Percentiles rank a stretch among this genome's conserved stretches.
phyloP scores from a whole-genome alignment of 2,329 filamentous ascomycete species.

The Colletotrichum coccodes region DNA sequence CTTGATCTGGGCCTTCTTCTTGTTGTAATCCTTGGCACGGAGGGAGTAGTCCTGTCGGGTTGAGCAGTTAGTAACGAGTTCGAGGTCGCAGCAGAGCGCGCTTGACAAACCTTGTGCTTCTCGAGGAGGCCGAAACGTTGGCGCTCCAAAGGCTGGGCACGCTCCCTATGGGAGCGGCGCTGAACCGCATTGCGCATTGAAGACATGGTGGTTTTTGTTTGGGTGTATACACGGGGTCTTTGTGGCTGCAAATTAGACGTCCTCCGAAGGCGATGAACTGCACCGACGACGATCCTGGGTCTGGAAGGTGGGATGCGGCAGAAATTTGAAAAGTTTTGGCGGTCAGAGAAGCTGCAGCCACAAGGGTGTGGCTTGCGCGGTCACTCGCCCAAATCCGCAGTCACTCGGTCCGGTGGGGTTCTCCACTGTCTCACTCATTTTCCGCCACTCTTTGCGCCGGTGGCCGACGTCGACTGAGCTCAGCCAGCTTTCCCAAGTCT shows the following conservation, averaged over 20 bases:
- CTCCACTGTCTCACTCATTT: neutral
- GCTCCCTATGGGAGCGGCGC: slow-evolving; percentile 88
- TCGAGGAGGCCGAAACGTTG: slow-evolving; percentile 91
- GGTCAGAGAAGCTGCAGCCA: slow-evolving; percentile 30
- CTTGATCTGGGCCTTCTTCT: slow-evolving; percentile 71
- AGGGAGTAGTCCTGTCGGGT: slow-evolving; percentile 67
- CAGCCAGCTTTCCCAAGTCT: neutral
- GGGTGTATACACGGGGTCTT: neutral
- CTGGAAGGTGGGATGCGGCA: slow-evolving; percentile 32
- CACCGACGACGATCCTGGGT: neutral
- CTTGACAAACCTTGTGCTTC: slow-evolving; percentile 82
- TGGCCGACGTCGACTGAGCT: slow-evolving; percentile 9
- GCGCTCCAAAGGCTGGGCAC: slow-evolving; percentile 86
- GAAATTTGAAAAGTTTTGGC: slow-evolving; percentile 36
- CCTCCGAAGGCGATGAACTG: neutral
- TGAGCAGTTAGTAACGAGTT: neutral
- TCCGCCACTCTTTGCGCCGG: neutral
- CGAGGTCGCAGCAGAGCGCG: neutral
- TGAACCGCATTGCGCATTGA: slow-evolving; percentile 72
- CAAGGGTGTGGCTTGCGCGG: slow-evolving; percentile 2
- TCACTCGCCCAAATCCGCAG: neutral
- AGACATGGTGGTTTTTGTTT: slow-evolving; percentile 53
- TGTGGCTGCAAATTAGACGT: neutral
- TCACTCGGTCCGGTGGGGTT: slow-evolving; percentile 8
- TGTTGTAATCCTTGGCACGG: slow-evolving; percentile 73